Base-by-base conservation (phyloP, 805 yeast genomes). In the Metschnikowia arizonensis region DNA sequence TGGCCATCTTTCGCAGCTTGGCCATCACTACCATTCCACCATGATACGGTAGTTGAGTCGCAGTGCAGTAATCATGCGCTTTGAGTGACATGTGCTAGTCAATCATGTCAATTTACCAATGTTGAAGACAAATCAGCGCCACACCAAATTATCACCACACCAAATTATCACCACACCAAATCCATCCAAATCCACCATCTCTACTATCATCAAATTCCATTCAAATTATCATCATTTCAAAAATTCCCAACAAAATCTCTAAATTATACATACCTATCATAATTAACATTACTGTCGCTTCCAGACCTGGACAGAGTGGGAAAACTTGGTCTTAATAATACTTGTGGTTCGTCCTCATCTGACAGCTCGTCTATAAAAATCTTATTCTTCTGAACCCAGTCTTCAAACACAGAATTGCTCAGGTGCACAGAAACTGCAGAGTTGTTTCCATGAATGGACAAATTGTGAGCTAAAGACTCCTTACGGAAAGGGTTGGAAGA, bases 401-500 rank as follows among this genome's bases (percentile, higher is more conserved):
- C 72, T 33, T 77, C 80, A 57, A 80, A 83, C 12, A 57, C 55
- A 15, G 54, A 45, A 32, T 40, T 44, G 23, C 32, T 41, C 54
- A 36, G 47, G 34, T 47, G 44, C 33, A 33, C 47, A 35, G 57
- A 43, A 8, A 42, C 37, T 2, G 30, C 33, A 8, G 46, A 38
- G 15, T 45, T 23, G 29, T 24, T 23, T n/a, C 50, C 43, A 17
- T 32, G 43, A 18, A 32, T 40, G 15, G 43, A 21, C 24, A 31
- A 19, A 10, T 9, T 32, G 21, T 40, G 46, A 26, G 46, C 31
- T 40, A 11, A 44, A 10, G 41, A 21, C 28, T 29, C 46, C 34
- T 31, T 36, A 57, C 91, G 74, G 62, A 85, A 85, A n/a, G 91
- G 91, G 54, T 85, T 85, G 2, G 81, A 69, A 5, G 89, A 82